Percentiles rank a stretch among this genome's conserved stretches.
Conservation (phyloP, 768 basidiomycete species). For the Lactarius akahatsu region DNA sequence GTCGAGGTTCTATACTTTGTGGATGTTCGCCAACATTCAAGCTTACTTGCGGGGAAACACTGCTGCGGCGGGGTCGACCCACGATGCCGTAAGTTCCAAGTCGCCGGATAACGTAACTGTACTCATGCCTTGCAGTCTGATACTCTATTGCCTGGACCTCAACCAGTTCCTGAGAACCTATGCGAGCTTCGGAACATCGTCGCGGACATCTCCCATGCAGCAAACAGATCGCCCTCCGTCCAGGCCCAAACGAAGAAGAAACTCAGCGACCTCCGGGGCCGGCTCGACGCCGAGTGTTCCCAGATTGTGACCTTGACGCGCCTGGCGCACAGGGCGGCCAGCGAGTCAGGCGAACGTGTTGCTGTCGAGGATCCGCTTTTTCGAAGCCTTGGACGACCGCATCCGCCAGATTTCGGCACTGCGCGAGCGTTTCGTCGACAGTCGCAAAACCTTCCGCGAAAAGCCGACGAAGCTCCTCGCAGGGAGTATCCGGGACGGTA, state of each 20-base stretch:
- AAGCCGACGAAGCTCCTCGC: conserved; percentile 7
- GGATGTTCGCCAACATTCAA: background rate
- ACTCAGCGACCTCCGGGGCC: conserved; percentile 3
- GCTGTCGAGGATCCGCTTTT: conserved; percentile 16
- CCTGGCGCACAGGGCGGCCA: conserved; percentile 7
- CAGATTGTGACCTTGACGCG: background rate
- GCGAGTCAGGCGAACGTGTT: conserved; percentile 10
- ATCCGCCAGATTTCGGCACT: conserved; percentile 5
- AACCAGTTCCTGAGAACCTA: conserved; percentile 8
- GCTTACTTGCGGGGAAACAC: conserved; percentile 2
- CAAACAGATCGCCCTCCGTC: background rate
- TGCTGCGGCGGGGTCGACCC: background rate
- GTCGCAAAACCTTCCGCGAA: conserved; percentile 6
- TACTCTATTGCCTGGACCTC: background rate
- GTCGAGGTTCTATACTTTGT: background rate
- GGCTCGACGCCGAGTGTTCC: conserved; percentile 19
- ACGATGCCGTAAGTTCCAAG: background rate
- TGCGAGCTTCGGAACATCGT: conserved; percentile 11
- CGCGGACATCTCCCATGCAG: background rate
- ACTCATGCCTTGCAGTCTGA: background rate
- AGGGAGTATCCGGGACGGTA: conserved; percentile 6
- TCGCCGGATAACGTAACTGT: background rate
- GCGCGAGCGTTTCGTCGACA: conserved; percentile 15
- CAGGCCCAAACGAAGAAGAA: background rate
- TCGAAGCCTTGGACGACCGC: background rate